Conservation (phyloP, 2,329 filamentous ascomycete species). For the Diaporthe vaccinii region DNA sequence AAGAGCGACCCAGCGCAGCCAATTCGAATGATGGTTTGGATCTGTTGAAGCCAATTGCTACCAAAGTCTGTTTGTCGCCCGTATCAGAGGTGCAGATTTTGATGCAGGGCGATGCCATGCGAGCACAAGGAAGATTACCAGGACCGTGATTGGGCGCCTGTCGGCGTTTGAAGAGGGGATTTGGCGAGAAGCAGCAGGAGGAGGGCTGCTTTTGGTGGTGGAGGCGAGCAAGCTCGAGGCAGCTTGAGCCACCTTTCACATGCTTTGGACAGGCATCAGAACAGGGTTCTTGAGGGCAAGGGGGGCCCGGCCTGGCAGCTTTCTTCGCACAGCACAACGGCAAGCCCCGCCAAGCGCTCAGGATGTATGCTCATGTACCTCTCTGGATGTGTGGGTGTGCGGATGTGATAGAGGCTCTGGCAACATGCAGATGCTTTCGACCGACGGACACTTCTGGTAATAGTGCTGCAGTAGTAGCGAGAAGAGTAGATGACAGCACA, state of each 20-base stretch:
- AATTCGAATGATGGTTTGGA: conserved; percentile 15
- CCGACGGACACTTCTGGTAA: conserved; percentile 16
- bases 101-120: conserved; percentile 32
- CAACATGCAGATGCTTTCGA: conserved; percentile 8
- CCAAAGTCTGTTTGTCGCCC: neutral
- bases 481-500: neutral
- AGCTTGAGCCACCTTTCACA: conserved; percentile 29
- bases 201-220: neutral
- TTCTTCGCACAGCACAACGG: conserved; percentile 1
- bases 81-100: conserved; percentile 27
- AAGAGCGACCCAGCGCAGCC: conserved; percentile 7
- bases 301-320: conserved; percentile 13
- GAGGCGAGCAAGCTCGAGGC: neutral
- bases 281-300: conserved; percentile 2
- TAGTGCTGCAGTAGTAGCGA: neutral
- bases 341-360: neutral
- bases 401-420: conserved; percentile 10
- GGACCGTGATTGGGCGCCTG: conserved; percentile 19
- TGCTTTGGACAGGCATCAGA: conserved; percentile 35
- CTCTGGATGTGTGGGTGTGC: neutral
- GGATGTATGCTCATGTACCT: conserved; percentile 17
- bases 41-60: conserved; percentile 28
- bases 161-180: neutral
- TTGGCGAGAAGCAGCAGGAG: neutral
- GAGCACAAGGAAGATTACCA: neutral